phyloP scores from a whole-genome alignment of 371 early-diverging fungal species.

The Rhizopus delemar region DNA sequence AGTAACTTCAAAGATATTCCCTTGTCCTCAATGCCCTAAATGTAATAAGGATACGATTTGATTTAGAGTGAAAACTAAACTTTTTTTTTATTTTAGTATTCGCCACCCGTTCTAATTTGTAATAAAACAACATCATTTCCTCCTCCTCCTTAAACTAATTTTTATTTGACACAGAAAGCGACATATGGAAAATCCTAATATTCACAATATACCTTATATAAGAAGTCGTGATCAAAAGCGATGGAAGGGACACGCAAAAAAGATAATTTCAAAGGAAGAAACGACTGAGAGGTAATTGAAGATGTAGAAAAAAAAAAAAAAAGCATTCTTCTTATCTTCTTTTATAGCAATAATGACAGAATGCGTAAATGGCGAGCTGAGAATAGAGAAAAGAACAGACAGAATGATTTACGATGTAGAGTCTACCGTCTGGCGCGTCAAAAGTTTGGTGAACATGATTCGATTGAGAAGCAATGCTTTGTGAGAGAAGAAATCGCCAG shows the following conservation, averaged over 20 bases:
- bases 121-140: slow-evolving; percentile 17
- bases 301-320: too few species aligned
- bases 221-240: slow-evolving; percentile 58
- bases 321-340: neutral
- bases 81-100: slow-evolving; percentile 34
- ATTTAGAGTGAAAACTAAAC: neutral
- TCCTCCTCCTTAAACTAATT: neutral
- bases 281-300: slow-evolving; percentile 48
- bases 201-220: slow-evolving; percentile 53
- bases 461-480: slow-evolving; percentile 61
- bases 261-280: slow-evolving; percentile 52
- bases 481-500: slow-evolving; percentile 63
- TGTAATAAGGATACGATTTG: slow-evolving; percentile 22
- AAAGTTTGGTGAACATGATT: slow-evolving; percentile 61
- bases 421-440: slow-evolving; percentile 69
- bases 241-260: slow-evolving; percentile 61
- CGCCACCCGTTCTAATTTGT: slow-evolving; percentile 53
- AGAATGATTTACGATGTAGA: slow-evolving; percentile 71
- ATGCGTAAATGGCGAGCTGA: slow-evolving; percentile 71
- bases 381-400: slow-evolving; percentile 64
- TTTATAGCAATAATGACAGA: slow-evolving; percentile 30
- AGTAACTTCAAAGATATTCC: slow-evolving; percentile 31
- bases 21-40: slow-evolving; percentile 53
- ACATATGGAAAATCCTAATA: slow-evolving; percentile 41
- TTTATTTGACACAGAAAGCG: slow-evolving; percentile 27